These are phyloP conservation scores for Skeletonema marinoi DNA, from an alignment of 108 stramenopile genomes.

Conservation along the genomic window DNA sequence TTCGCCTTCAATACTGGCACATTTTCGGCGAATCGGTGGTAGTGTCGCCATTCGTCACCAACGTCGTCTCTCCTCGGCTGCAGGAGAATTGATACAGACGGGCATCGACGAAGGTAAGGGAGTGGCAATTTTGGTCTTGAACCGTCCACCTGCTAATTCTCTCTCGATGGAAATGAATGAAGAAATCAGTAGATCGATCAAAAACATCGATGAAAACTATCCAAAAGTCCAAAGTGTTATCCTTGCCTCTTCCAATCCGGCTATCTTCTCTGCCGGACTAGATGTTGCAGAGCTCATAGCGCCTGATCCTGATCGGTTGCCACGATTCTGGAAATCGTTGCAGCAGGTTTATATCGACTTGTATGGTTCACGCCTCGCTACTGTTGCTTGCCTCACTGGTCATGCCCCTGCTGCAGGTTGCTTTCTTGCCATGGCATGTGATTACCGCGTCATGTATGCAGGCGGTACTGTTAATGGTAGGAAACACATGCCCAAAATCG, in stretches of 20 bases:
- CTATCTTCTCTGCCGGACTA: constrained; percentile 86
- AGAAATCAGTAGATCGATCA: constrained; percentile 61
- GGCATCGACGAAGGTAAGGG: constrained; percentile 48
- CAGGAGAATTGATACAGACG: constrained; percentile 44
- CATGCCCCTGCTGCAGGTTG: constrained; percentile 90
- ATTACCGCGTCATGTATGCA: constrained; percentile 77
- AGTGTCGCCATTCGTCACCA: background rate
- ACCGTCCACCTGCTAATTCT: constrained; percentile 84
- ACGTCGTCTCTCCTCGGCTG: background rate
- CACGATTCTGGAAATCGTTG: constrained; percentile 75
- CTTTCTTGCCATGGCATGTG: constrained; percentile 84
- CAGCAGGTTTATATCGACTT: constrained; percentile 86
- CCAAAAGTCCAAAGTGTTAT: constrained; percentile 63
- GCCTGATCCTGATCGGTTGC: constrained; percentile 62
- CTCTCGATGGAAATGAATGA: constrained; percentile 79
- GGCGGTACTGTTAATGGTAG: constrained; percentile 14
- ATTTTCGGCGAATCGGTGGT: background rate
- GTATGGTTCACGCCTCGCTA: constrained; percentile 74
- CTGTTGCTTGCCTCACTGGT: constrained; percentile 75
- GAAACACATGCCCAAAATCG: constrained; percentile 53
- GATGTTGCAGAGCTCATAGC: constrained; percentile 75
- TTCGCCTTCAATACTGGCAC: background rate
- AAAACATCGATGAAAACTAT: constrained; percentile 53
- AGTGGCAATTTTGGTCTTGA: constrained; percentile 71
- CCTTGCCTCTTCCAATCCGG: constrained; percentile 58